Percentiles rank a stretch among this genome's conserved stretches.
Conservation (phyloP, 345 rosid genomes). For the Arabis alpina region DNA sequence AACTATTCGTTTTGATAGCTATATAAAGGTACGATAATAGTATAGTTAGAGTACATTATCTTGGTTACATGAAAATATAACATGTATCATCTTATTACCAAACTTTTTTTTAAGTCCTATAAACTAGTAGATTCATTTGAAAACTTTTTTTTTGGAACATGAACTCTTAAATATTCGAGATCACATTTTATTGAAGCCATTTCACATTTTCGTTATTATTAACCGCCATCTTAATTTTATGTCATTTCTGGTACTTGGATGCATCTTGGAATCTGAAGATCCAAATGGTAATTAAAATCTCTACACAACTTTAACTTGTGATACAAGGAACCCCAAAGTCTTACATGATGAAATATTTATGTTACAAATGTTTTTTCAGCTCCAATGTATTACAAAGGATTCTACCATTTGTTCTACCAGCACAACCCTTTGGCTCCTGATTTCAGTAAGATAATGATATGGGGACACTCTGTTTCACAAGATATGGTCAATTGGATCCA, state of each 20-base stretch:
- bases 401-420: slow-evolving; percentile 53
- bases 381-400: slow-evolving; percentile 75
- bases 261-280: slow-evolving; percentile 25
- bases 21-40: neutral
- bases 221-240: neutral
- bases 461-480: slow-evolving; percentile 75
- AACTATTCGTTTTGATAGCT: neutral
- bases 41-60: neutral
- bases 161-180: neutral
- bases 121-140: neutral
- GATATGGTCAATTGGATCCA: slow-evolving; percentile 74
- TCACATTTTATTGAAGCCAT: neutral
- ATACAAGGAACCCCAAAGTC: neutral
- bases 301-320: neutral
- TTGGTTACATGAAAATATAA: neutral
- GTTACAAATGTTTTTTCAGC: slow-evolving; percentile 47
- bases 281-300: slow-evolving; percentile 30
- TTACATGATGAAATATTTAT: slow-evolving; percentile 4
- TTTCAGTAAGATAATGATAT: slow-evolving; percentile 52
- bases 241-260: slow-evolving; percentile 13
- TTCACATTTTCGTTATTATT: neutral
- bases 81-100: neutral
- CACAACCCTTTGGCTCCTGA: slow-evolving; percentile 61
- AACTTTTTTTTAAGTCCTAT: no score
- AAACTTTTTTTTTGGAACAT: neutral